A percentile compares a stretch with the other conserved stretches of the same genome.
Evolutionary conservation across 2,329 filamentous ascomycete genomes (phyloP).

Genomic region (Cordyceps farinosa): DNA sequence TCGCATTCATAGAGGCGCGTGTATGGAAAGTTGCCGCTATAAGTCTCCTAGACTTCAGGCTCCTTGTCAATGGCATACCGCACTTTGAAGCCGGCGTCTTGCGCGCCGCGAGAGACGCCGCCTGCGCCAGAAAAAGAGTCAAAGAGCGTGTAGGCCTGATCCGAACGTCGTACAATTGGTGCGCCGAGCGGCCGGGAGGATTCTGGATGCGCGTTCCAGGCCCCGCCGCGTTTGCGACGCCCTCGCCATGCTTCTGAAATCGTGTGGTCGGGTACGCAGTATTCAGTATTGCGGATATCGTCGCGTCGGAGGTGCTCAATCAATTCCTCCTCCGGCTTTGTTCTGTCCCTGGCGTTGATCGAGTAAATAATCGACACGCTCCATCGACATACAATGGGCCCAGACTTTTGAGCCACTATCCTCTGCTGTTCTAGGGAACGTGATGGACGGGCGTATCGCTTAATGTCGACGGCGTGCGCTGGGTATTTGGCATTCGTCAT

Average conservation of each 20-base stretch:
- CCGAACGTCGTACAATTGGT: slow-evolving; percentile 11
- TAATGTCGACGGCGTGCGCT: slow-evolving; percentile 27
- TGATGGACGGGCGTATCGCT: slow-evolving; percentile 21
- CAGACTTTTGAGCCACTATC: slow-evolving; percentile 26
- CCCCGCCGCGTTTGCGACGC: slow-evolving; percentile 11
- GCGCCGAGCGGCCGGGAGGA: not conserved
- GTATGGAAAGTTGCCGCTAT: slow-evolving; percentile 54
- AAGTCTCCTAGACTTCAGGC: slow-evolving; percentile 52
- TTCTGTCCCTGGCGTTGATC: slow-evolving; percentile 22
- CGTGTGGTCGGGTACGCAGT: slow-evolving; percentile 14
- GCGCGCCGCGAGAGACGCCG: slow-evolving; percentile 64
- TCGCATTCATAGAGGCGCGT: slow-evolving; percentile 46
- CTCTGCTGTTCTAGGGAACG: slow-evolving; percentile 17
- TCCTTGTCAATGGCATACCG: slow-evolving; percentile 63
- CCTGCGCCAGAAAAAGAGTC: slow-evolving; percentile 74
- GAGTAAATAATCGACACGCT: slow-evolving; percentile 32
- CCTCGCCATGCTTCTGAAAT: not conserved
- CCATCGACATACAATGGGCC: slow-evolving; percentile 51
- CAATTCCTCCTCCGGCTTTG: slow-evolving; percentile 34
- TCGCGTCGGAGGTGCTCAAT: slow-evolving; percentile 31
- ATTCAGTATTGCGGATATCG: slow-evolving; percentile 31
- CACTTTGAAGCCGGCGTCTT: slow-evolving; percentile 53
- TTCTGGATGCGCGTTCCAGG: slow-evolving; percentile 14
- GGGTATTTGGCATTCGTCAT: slow-evolving; percentile 55
- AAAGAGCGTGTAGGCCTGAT: slow-evolving; percentile 60